Percentiles rank a stretch among this genome's conserved stretches.
Evolutionary conservation across 805 yeast genomes (phyloP).

Genomic region (Millerago galiae): DNA sequence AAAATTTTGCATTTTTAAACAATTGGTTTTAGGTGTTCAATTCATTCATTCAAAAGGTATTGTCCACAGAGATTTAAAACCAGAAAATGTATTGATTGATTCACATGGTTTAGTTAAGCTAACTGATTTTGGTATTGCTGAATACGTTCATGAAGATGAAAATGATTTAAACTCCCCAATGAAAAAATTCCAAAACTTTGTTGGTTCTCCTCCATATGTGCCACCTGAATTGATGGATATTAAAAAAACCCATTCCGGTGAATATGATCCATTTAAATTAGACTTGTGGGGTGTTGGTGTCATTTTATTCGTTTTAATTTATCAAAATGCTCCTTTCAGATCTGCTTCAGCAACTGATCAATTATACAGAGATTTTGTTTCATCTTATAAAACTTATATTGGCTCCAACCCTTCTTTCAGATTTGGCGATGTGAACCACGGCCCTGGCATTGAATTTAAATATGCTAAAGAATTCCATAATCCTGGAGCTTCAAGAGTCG

Average conservation of each 20-base stretch:
- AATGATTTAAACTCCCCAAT: constrained; percentile 40
- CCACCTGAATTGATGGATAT: constrained; percentile 66
- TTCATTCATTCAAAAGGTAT: constrained; percentile 60
- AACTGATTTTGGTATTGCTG: constrained; percentile 75
- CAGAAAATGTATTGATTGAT: constrained; percentile 63
- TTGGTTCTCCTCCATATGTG: constrained; percentile 78
- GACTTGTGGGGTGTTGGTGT: constrained; percentile 75
- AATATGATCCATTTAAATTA: constrained; percentile 60
- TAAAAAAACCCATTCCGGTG: constrained; percentile 24
- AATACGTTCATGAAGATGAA: constrained; percentile 49
- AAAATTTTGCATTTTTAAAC: constrained; percentile 64
- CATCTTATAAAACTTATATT: constrained; percentile 36
- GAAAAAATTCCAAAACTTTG: constrained; percentile 37
- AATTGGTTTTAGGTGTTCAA: constrained; percentile 53
- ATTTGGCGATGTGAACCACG: constrained; percentile 38
- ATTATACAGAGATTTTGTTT: constrained; percentile 49
- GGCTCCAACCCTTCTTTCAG: constrained; percentile 42
- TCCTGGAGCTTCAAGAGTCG: constrained; percentile 57
- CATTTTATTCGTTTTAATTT: constrained; percentile 52
- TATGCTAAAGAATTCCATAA: constrained; percentile 57
- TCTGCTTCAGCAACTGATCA: constrained; percentile 41
- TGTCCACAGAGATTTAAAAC: constrained; percentile 70
- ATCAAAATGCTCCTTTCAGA: constrained; percentile 55
- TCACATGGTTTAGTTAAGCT: constrained; percentile 55
- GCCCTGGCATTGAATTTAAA: constrained; percentile 70